Evolutionary conservation across 2,329 filamentous ascomycete genomes (phyloP).

Genomic region (Fusarium tupiense): DNA sequence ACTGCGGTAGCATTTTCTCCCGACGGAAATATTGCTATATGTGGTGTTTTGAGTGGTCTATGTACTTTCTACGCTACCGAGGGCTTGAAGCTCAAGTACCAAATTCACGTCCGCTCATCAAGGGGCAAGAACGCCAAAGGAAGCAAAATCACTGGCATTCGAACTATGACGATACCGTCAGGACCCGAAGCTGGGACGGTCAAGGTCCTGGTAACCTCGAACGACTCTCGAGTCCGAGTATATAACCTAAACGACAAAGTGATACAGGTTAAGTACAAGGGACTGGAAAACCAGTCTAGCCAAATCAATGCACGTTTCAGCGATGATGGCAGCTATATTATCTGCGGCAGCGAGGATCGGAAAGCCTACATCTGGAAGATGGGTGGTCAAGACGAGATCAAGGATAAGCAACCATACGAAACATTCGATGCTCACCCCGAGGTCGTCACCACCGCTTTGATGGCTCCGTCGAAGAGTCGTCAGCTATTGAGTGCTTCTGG

Average conservation of each 20-base stretch:
- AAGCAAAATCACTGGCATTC: conserved; percentile 96
- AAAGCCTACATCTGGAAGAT: conserved; percentile 89
- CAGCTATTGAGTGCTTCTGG: conserved; percentile 82
- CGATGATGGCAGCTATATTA: conserved; percentile 85
- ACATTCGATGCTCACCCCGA: conserved; percentile 90
- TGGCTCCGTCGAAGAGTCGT: conserved; percentile 82
- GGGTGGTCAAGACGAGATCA: conserved; percentile 65
- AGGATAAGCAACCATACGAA: conserved; percentile 85
- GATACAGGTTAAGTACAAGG: conserved; percentile 89
- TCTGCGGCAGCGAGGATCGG: conserved; percentile 92
- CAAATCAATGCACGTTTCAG: conserved; percentile 92
- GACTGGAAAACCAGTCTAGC: conserved; percentile 87
- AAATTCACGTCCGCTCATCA: conserved; percentile 93
- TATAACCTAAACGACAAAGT: conserved; percentile 89
- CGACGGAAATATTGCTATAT: conserved; percentile 89
- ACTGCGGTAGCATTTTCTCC: conserved; percentile 95
- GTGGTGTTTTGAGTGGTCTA: conserved; percentile 84
- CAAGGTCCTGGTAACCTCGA: conserved; percentile 91
- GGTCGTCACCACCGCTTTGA: conserved; percentile 87
- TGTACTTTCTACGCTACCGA: conserved; percentile 95
- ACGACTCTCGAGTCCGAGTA: conserved; percentile 89
- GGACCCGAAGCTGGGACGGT: conserved; percentile 67
- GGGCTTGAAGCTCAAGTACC: conserved; percentile 81
- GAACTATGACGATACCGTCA: conserved; percentile 70
- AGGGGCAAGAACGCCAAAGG: conserved; percentile 94